Evolutionary conservation across 495 filamentous ascomycete species (phyloP), one percentile per base, ranked within the genome.

Genomic region (Daldinia bambusicola): DNA sequence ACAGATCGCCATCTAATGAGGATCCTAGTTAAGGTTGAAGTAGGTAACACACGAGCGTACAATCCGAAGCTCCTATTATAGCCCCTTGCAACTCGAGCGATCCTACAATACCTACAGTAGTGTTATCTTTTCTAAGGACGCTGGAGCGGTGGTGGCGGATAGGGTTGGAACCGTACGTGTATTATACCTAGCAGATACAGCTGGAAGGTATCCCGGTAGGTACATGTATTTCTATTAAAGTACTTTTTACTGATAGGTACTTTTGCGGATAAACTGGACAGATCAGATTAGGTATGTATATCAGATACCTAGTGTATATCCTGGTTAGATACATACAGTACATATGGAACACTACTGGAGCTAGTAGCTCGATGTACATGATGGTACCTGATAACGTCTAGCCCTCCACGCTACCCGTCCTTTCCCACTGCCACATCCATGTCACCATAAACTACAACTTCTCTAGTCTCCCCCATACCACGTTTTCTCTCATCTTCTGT

Each of bases 331-430:
- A 60, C 57, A 63, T 66, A 53, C 18, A 53, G 32, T 61, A 57
- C 40, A 62, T 48, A 40, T 43, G 32, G 37, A 22, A 22, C 30
- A 43, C 6, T 22, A 26, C 26, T 1, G 26, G 31, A 34, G 16
- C 37, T 60, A 45, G 63, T 57, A 71, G 37, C 40, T 67, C 53
- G 37, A 40, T 61, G 41, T 61, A 64, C 63, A 38, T 63, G 55
- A 40, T 61, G 52, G 52, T 61, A 64, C 57, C 31, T 71, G 64
- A 72, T 72, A 72, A 67, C 64, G 60, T 72, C 60, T 72, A 64
- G 59, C 63, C 59, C 58, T 67, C 36, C 20, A 10, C 31, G 26
- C 53, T 56, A 36, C 53, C 55, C 55, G 55, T 58, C 18, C 16
- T 32, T 38, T 20, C 55, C 61, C 43, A 6, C 56, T 61, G 55